Evolutionary conservation across 2,329 filamentous ascomycete species (phyloP).

Genomic region (Fusarium irregulare): DNA sequence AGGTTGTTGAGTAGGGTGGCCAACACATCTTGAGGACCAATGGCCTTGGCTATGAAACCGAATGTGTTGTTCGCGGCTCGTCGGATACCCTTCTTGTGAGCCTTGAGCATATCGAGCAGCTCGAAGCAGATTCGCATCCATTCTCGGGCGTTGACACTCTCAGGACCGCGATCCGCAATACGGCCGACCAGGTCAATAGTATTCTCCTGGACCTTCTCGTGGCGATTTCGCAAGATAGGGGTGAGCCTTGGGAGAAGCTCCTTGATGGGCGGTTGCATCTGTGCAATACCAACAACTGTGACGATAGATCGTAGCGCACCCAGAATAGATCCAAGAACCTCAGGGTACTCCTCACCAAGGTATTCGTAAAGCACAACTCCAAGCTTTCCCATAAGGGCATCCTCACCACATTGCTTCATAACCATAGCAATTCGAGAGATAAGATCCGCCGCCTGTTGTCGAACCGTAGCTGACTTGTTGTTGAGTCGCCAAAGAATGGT

Average conservation of each 20-base stretch:
- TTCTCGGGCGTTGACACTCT: slow-evolving; percentile 95
- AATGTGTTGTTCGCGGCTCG: slow-evolving; percentile 99
- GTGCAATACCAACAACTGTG: slow-evolving; percentile 95
- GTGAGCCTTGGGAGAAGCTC: slow-evolving; percentile 94
- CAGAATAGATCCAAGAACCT: slow-evolving; percentile 95
- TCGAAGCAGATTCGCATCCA: slow-evolving; percentile 99
- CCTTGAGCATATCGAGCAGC: slow-evolving; percentile 98
- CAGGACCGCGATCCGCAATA: slow-evolving; percentile 95
- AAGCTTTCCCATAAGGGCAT: slow-evolving; percentile 94
- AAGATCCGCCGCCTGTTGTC: slow-evolving; percentile 95
- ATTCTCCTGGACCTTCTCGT: slow-evolving; percentile 99
- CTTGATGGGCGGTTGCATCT: slow-evolving; percentile 98
- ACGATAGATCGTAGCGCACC: slow-evolving; percentile 96
- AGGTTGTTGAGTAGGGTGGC: slow-evolving; percentile 97
- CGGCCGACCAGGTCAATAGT: slow-evolving; percentile 98
- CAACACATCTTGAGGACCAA: slow-evolving; percentile 96
- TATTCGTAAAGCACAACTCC: slow-evolving; percentile 97
- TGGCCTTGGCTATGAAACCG: slow-evolving; percentile 99
- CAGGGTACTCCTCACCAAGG: slow-evolving; percentile 96
- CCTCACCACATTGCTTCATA: slow-evolving; percentile 98
- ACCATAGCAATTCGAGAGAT: slow-evolving; percentile 98
- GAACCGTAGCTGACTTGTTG: slow-evolving; percentile 96
- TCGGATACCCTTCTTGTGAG: slow-evolving; percentile 98
- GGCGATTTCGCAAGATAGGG: slow-evolving; percentile 96
- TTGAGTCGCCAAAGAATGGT: slow-evolving; percentile 97